phyloP scores from a whole-genome alignment of 2,329 filamentous ascomycete genomes.

The Verticillium klebahnii region DNA sequence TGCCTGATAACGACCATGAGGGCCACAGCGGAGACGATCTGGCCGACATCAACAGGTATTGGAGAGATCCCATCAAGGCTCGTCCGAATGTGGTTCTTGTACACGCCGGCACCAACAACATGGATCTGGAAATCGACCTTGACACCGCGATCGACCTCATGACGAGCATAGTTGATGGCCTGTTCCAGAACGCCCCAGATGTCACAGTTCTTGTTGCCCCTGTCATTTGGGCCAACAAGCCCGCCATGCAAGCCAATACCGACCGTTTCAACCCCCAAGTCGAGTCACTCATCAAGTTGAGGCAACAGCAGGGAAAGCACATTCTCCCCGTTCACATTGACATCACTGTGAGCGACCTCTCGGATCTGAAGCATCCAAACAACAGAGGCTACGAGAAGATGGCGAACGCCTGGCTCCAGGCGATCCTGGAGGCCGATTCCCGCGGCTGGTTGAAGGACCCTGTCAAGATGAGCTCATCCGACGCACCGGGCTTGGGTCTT shows the following conservation, averaged over 20 bases:
- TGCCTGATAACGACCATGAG: slow-evolving; percentile 14
- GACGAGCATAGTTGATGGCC: slow-evolving; percentile 11
- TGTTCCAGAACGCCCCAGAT: slow-evolving; percentile 10
- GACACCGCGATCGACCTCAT: slow-evolving; percentile 11
- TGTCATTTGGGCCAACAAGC: neutral
- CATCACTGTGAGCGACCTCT: slow-evolving; percentile 1
- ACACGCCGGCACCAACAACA: slow-evolving; percentile 19
- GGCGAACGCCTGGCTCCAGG: neutral
- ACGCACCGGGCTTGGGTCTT: slow-evolving; percentile 7
- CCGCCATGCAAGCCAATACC: neutral
- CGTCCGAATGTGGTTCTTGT: slow-evolving; percentile 17
- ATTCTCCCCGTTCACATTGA: slow-evolving; percentile 10
- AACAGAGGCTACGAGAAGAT: neutral
- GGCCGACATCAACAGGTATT: slow-evolving; percentile 7
- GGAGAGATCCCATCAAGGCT: slow-evolving; percentile 3
- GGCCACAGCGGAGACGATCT: slow-evolving; percentile 12
- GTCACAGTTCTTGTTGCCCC: slow-evolving; percentile 8
- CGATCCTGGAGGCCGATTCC: neutral
- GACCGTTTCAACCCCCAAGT: neutral
- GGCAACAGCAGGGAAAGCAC: slow-evolving; percentile 7
- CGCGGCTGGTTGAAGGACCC: slow-evolving; percentile 7
- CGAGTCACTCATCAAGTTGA: neutral
- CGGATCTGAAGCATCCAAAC: slow-evolving; percentile 4
- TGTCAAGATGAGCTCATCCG: slow-evolving; percentile 4
- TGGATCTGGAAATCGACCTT: slow-evolving; percentile 10